Base-by-base conservation (phyloP, 192 early-diverging fungal genomes). In the Kappamyces sp. region DNA sequence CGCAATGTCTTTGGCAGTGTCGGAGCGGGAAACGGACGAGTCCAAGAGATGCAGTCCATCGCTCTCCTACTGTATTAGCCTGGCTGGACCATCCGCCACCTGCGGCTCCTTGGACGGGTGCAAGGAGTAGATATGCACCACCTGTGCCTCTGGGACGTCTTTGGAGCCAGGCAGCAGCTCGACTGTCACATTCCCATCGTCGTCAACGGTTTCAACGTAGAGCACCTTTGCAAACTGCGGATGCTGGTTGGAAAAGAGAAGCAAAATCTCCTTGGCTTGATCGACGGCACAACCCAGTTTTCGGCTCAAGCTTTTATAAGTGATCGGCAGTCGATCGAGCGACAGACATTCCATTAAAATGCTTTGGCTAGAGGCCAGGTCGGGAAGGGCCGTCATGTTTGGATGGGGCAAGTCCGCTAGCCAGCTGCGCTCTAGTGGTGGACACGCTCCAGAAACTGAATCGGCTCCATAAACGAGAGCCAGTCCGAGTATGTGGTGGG, bases 401-500 rank as follows among this genome's bases (percentile, higher is more conserved):
- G 22, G 22, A 22, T 22, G 22, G 22, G 22, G 22, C 22, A 22
- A 22, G 22, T 22, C 22, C 22, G 22, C 22, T 22, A 22, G 22
- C 22, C 22, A 22, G 22, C 22, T 22, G 22, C 22, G 22, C 22
- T 22, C 22, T 22, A 22, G 22, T 22, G 22, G 22, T 22, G 22
- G 22, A 22, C 22, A 22, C 22, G 22, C 22, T 22, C 22, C 22
- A 22, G 22, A 22, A 22, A 22, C 0, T 22, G 22, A 22, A 22
- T 22, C 22, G 22, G 22, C 4, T 29, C 83, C 49, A 94, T 61
- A 67, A 99, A 99, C 0, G 91, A 88, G 35, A 99, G 72, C 95
- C 95, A 99, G 73, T 99, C 95, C 0, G 88, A 91, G 8, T 84
- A 72, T 0, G 91, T 79, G 0, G 93, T 97, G 0, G 97, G 97